Evolutionary conservation across 805 yeast species (phyloP).

Genomic region (Candida montana): DNA sequence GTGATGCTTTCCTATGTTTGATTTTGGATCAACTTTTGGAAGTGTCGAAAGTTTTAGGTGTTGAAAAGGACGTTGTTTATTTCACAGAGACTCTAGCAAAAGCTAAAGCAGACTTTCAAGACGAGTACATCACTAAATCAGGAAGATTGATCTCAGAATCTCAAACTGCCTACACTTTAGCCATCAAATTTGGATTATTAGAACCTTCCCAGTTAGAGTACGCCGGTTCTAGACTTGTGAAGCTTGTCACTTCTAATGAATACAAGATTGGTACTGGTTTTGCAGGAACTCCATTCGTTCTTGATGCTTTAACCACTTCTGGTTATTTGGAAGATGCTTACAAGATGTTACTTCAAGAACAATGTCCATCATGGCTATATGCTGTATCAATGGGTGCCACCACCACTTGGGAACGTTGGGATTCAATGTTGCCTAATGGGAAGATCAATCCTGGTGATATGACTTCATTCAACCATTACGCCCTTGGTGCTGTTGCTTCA

Average conservation of each 20-base stretch:
- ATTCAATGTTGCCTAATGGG: conserved; percentile 17
- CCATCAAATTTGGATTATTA: conserved; percentile 12
- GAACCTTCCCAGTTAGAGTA: conserved; percentile 4
- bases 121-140: conserved; percentile 9
- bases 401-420: conserved; percentile 20
- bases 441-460: conserved; percentile 17
- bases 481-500: conserved; percentile 18
- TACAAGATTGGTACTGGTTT: conserved; percentile 18
- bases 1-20: conserved; percentile 15
- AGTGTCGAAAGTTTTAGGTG: conserved; percentile 7
- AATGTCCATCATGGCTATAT: conserved; percentile 18
- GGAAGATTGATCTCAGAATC: conserved; percentile 11
- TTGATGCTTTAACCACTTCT: conserved; percentile 12
- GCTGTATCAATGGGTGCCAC: conserved; percentile 19
- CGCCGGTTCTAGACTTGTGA: conserved; percentile 13
- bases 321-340: conserved; percentile 13
- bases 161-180: conserved; percentile 16
- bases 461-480: conserved; percentile 21
- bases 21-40: conserved; percentile 12
- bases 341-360: conserved; percentile 10
- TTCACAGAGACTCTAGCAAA: conserved; percentile 2
- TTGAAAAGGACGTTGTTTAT: conserved; percentile 5
- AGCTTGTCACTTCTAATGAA: conserved; percentile 7
- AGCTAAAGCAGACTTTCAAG: conserved; percentile 12
- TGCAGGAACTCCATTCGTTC: conserved; percentile 18